phyloP scores from a whole-genome alignment of 1,139 yeast genomes.

The Yamadazyma dushanensis region DNA sequence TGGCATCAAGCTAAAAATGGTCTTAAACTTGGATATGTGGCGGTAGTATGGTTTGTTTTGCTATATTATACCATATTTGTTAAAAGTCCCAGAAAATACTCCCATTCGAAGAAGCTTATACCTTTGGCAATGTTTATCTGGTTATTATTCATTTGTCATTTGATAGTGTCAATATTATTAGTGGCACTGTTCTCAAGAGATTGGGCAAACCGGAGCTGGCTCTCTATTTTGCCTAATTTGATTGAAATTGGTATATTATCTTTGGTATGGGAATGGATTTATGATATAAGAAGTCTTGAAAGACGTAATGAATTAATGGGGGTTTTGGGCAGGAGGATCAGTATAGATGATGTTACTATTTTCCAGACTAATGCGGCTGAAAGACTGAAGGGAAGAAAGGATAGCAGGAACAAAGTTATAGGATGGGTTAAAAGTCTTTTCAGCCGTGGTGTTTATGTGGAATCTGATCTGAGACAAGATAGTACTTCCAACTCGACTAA shows the following conservation, averaged over 20 bases:
- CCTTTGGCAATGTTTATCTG: conserved; percentile 45
- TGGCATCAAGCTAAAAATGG: conserved; percentile 26
- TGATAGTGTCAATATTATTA: conserved; percentile 30
- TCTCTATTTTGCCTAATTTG: conserved; percentile 35
- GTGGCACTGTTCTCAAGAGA: conserved; percentile 24
- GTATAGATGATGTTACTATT: conserved; percentile 36
- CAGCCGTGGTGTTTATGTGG: neutral
- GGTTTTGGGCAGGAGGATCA: conserved; percentile 48
- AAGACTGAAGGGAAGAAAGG: conserved; percentile 4
- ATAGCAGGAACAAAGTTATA: neutral
- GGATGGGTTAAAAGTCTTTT: neutral
- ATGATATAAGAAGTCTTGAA: conserved; percentile 43
- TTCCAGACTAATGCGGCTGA: conserved; percentile 16
- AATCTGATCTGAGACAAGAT: neutral
- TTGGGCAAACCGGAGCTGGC: conserved; percentile 42
- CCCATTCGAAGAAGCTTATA: conserved; percentile 36
- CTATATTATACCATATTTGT: conserved; percentile 28
- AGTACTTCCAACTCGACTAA: neutral
- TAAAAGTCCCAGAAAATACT: conserved; percentile 32
- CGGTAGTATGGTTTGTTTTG: conserved; percentile 29
- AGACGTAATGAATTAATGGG: conserved; percentile 44
- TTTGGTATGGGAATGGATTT: conserved; percentile 55
- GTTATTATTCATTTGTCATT: conserved; percentile 29
- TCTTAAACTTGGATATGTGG: conserved; percentile 24
- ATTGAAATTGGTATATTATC: conserved; percentile 41